Base-by-base conservation (phyloP, 805 yeast species). In the Candida nemodendra region DNA sequence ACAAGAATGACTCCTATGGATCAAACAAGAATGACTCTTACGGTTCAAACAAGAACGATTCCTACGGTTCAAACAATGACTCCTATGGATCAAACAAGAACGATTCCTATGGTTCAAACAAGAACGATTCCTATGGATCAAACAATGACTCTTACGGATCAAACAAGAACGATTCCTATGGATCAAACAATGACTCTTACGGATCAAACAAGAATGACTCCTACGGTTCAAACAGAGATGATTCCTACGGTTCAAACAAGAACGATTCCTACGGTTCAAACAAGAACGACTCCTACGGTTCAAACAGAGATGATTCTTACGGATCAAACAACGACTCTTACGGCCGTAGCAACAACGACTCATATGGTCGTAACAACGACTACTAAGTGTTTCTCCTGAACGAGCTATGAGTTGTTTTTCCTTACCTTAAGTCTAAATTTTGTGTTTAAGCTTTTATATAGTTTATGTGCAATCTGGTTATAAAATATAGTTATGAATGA, bases 41-140 rank as follows among this genome's bases (percentile, higher is more conserved):
- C 30, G 39, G 45, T 39, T 19, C 34, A n/a, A 29, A 47, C 37
- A 30, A 44, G 34, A 34, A 36, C 26, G 40, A 44, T 38, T 47
- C 57, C 9, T 56, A 56, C 40, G 61, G 45, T 22, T 52, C 58
- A 23, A 27, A 62, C 43, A 42, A 53, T 49, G 57, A 65, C 52
- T 57, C 64, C 22, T 59, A 54, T 46, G 70, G 65, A 21, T 53
- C 56, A 32, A 53, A 52, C 25, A 48, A 48, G 42, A 46, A 50
- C 47, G 39, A 44, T 21, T 46, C 49, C 2, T 48, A 45, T 22
- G 48, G 51, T 28, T 34, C 39, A 18, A 49, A 51, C 39, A 50
- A 51, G 37, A 34, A 42, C 41, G 51, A 51, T 34, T 51, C 53
- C 25, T 62, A 61, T 41, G 68, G 65, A 21, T 39, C 50, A 32